Base-by-base conservation (phyloP, 2,329 filamentous ascomycete genomes). In the Emericellopsis atlantica region DNA sequence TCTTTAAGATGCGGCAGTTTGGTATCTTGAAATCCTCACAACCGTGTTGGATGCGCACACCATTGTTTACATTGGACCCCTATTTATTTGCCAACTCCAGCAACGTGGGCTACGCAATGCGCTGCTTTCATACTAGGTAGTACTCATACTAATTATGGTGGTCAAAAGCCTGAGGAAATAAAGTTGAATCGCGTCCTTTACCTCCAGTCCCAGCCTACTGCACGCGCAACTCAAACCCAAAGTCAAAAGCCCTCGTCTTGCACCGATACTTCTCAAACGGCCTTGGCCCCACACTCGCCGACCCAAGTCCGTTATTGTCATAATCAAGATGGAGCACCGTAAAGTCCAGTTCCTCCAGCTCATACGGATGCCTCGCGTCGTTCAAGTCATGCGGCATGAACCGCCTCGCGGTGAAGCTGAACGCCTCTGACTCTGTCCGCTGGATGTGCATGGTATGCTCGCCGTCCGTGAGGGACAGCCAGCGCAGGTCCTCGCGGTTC, bases 401-500 rank as follows among this genome's bases (percentile, higher is more conserved):
- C 40, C 64, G 61, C 10, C 54, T 51, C 2, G 60, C 60, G 42
- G 63, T 62, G 53, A 72, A 73, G 40, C 49, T 49, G n/a, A 48
- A 47, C 10, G 40, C 37, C n/a, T 15, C 26, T 11, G 43, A 43
- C 14, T 42, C 44, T 15, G 38, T 15, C n/a, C 45, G 26, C 9
- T 39, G 26, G 6, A 29, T 29, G 26, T 12, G 26, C 26, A 29
- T 29, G 9, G 26, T 29, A 9, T 12, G 26, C 26, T 9, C 9
- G 12, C 45, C 45, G 40, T 44, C 44, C 39, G 15, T 50, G 11
- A 42, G 5, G 7, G 55, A 52, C 12, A 72, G 48, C 65, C 67
- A 73, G 6, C 65, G 59, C 1, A 61, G 62, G 37, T 72, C 69
- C 3, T 62, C 67, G 5, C 66, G 60, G 48, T 75, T 74, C 1